phyloP scores from a whole-genome alignment of 2,329 filamentous ascomycete species.

The Escovopsis weberi region DNA sequence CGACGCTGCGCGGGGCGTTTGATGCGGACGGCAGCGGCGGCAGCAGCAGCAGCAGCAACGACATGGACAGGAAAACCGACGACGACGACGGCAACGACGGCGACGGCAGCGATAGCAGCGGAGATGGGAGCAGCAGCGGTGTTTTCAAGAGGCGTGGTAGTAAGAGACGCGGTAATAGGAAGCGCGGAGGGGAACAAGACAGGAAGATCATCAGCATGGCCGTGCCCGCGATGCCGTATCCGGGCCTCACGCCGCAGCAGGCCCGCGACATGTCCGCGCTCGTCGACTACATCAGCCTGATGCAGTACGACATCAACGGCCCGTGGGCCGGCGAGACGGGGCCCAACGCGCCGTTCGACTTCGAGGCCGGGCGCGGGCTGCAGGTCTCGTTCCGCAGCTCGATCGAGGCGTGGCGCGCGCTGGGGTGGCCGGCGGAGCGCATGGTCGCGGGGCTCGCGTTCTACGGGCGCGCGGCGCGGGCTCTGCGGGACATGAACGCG shows the following conservation, averaged over 20 bases:
- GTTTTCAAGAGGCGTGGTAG: no score
- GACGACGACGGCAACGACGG: no score
- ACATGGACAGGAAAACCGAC: neutral
- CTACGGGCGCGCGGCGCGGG: slow-evolving; percentile 4
- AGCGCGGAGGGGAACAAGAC: no score
- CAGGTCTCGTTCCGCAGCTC: slow-evolving; percentile 3
- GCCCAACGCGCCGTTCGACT: slow-evolving; percentile 4
- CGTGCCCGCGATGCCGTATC: slow-evolving; percentile 3
- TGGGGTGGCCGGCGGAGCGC: slow-evolving; percentile 3
- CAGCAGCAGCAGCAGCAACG: slow-evolving; percentile 1
- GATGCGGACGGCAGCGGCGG: slow-evolving; percentile 4
- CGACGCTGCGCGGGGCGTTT: no score
- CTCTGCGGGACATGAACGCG: neutral
- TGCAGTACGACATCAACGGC: slow-evolving; percentile 7
- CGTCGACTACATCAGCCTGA: slow-evolving; percentile 2
- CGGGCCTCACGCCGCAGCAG: no score
- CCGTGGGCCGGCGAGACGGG: slow-evolving; percentile 3
- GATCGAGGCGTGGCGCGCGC: slow-evolving; percentile 3
- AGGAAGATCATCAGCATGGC: slow-evolving; percentile 4
- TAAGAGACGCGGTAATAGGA: no score
- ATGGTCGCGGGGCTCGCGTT: slow-evolving; percentile 3
- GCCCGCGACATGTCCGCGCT: slow-evolving; percentile 1
- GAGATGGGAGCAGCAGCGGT: no score
- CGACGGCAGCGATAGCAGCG: no score
- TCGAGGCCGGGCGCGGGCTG: slow-evolving; percentile 1